Evolutionary conservation across 2,329 filamentous ascomycete genomes (phyloP).

Genomic region (Sclerotinia minor): DNA sequence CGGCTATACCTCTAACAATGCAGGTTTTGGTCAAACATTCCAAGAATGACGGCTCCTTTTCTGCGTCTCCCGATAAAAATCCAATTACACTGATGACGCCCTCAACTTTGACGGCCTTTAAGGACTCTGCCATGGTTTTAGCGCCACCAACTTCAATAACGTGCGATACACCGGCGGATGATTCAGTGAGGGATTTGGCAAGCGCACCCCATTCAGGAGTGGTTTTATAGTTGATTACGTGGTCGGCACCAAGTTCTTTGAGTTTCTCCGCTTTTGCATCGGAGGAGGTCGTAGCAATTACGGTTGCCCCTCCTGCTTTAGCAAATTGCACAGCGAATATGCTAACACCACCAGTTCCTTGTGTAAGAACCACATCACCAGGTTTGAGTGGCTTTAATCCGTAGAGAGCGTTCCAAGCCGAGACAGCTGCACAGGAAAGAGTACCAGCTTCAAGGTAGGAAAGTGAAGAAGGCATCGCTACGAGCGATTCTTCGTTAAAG

Average conservation of each 20-base stretch:
- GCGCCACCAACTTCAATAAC: conserved; percentile 49
- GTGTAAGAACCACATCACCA: conserved; percentile 45
- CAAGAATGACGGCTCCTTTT: conserved; percentile 39
- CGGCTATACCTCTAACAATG: conserved; percentile 50
- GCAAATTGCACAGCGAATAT: conserved; percentile 46
- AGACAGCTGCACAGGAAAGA: conserved; percentile 54
- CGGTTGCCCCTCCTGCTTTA: conserved; percentile 45
- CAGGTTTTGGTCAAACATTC: conserved; percentile 42
- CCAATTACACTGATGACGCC: conserved; percentile 47
- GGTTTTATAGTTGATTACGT: conserved; percentile 49
- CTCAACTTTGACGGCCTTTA: conserved; percentile 46
- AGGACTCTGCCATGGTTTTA: conserved; percentile 45
- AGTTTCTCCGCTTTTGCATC: conserved; percentile 43
- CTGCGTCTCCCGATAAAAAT: conserved; percentile 39
- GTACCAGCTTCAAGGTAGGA: conserved; percentile 51
- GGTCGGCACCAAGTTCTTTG: conserved; percentile 46
- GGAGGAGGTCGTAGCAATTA: conserved; percentile 48
- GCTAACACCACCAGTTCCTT: conserved; percentile 48
- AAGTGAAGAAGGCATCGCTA: conserved; percentile 55
- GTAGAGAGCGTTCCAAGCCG: conserved; percentile 59
- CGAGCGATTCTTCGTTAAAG: conserved; percentile 58
- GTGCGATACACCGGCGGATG: conserved; percentile 45
- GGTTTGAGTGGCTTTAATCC: conserved; percentile 45
- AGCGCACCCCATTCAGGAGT: conserved; percentile 45
- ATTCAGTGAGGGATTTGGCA: conserved; percentile 43